phyloP scores from a whole-genome alignment of 2,329 filamentous ascomycete genomes.

The Epichloe glyceriae region DNA sequence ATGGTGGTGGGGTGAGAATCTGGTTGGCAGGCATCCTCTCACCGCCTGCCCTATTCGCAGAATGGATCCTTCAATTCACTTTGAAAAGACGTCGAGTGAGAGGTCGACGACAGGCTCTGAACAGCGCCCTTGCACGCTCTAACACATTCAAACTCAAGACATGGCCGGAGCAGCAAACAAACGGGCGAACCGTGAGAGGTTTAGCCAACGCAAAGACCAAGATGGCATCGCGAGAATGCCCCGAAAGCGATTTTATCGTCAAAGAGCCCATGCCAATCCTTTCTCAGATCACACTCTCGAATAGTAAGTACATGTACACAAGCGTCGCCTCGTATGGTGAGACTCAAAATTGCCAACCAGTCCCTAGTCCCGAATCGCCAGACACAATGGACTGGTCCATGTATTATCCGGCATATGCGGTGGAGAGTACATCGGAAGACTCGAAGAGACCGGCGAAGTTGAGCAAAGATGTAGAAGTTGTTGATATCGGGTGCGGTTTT shows the following conservation, averaged over 20 bases:
- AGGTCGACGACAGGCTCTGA: background rate
- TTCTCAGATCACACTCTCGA: conserved; percentile 86
- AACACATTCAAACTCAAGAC: background rate
- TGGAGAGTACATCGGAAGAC: conserved; percentile 20
- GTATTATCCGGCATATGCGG: conserved; percentile 65
- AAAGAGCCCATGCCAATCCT: conserved; percentile 92
- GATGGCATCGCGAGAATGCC: conserved; percentile 52
- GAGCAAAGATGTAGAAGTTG: conserved; percentile 66
- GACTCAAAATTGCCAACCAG: conserved; percentile 1
- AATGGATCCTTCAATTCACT: background rate
- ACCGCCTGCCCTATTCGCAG: conserved; percentile 8
- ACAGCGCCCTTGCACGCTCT: background rate
- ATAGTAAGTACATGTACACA: conserved; percentile 48
- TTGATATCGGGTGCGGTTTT: conserved; percentile 95
- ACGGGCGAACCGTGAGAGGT: conserved; percentile 52
- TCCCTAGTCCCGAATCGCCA: conserved; percentile 60
- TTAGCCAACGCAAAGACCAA: conserved; percentile 41
- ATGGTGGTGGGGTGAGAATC: too few species aligned
- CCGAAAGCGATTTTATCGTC: conserved; percentile 91
- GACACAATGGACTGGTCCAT: conserved; percentile 82
- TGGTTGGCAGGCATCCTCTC: background rate
- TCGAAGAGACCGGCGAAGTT: conserved; percentile 15
- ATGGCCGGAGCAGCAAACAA: conserved; percentile 34
- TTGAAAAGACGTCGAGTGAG: background rate
- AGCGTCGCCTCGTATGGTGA: background rate